A percentile compares a stretch with the other conserved stretches of the same genome.
These are phyloP conservation scores for Tetrahymena borealis DNA, from an alignment of 73 alveolate species.

Conservation along the genomic window DNA sequence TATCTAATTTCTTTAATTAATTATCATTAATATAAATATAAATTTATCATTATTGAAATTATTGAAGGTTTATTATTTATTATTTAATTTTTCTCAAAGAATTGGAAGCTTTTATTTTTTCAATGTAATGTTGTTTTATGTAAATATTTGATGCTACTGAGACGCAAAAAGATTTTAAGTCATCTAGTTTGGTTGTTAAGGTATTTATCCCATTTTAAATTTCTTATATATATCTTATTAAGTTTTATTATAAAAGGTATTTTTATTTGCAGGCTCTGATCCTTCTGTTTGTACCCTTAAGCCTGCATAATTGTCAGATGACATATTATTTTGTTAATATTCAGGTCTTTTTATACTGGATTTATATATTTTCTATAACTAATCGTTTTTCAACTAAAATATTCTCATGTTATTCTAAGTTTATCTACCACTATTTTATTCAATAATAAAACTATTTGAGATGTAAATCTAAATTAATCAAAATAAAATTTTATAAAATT, in stretches of 20 bases:
- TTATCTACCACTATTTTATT: not conserved
- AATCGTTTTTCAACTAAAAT: not conserved
- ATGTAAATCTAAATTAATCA: not conserved
- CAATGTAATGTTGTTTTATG: not conserved
- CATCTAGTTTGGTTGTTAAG: not conserved
- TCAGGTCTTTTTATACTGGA: not conserved
- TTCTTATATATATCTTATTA: not conserved
- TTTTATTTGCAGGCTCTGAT: not conserved
- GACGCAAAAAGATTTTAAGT: not conserved
- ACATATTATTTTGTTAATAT: not conserved
- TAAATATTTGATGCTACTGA: not conserved
- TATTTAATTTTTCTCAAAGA: not conserved
- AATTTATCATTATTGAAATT: not conserved
- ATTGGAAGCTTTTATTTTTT: not conserved
- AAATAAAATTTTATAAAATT: not conserved
- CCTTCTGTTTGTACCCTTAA: not conserved
- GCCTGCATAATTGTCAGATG: not conserved
- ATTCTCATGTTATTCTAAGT: not conserved
- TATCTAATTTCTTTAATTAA: too few species aligned
- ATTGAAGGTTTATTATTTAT: not conserved
- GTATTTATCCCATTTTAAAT: not conserved
- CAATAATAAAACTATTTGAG: too few species aligned
- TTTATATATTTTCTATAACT: not conserved
- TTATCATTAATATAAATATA: too few species aligned
- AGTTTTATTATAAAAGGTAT: not conserved